Conservation (phyloP, 306 rosid genomes). For the Rosa multiflora region DNA sequence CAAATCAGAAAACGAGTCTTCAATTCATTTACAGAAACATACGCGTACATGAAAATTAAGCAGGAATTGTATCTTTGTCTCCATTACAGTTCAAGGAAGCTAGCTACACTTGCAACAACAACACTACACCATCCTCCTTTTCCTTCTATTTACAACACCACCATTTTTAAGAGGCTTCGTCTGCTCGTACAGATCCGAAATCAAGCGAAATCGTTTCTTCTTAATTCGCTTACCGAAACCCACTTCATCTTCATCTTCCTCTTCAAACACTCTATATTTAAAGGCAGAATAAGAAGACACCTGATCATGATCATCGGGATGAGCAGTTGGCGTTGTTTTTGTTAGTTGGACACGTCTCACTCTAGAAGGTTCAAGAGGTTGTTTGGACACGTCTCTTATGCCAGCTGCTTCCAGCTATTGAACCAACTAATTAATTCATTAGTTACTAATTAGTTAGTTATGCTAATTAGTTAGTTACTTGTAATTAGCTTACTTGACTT, state of each 20-base stretch:
- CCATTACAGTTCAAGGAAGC: neutral
- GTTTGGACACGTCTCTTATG: too few relatives aligned
- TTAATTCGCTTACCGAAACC: neutral
- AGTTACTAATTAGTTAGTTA: too few relatives aligned
- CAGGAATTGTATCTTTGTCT: too few relatives aligned
- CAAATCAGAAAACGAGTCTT: neutral
- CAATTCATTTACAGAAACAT: too few relatives aligned
- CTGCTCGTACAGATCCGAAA: slow-evolving; percentile 23
- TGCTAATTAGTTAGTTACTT: too few relatives aligned
- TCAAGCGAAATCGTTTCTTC: slow-evolving; percentile 1
- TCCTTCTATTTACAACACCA: slow-evolving; percentile 17
- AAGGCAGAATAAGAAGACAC: neutral
- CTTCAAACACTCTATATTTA: slow-evolving; percentile 3
- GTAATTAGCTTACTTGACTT: too few relatives aligned
- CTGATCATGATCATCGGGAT: slow-evolving; percentile 5
- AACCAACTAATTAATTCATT: too few relatives aligned
- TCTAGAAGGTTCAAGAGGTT: too few relatives aligned
- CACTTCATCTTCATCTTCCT: neutral
- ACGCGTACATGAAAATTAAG: neutral
- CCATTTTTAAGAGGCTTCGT: slow-evolving; percentile 25
- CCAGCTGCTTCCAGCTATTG: too few relatives aligned
- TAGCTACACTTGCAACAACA: slow-evolving; percentile 9
- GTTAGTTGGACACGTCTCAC: too few relatives aligned
- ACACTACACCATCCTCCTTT: slow-evolving; percentile 15
- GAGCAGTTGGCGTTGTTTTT: slow-evolving; percentile 5